These are phyloP conservation scores for Fusarium tjaetaba DNA, from an alignment of 2,329 filamentous ascomycete genomes.

Conservation along the genomic window DNA sequence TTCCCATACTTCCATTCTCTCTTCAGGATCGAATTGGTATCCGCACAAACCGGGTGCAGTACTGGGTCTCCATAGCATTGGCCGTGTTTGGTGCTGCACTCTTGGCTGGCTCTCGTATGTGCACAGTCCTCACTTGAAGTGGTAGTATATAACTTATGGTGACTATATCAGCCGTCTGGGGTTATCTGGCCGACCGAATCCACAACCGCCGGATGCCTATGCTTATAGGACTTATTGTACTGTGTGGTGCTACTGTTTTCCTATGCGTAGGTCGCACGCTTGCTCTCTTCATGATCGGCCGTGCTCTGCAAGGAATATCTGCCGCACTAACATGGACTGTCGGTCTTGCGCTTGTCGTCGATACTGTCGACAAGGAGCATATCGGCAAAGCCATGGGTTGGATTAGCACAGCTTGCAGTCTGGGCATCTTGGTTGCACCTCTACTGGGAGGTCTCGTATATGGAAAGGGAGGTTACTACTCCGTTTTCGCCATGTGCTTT, in stretches of 20 bases:
- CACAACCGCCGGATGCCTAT: slow-evolving; percentile 48
- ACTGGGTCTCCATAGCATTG: slow-evolving; percentile 51
- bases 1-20: slow-evolving; percentile 48
- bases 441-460: slow-evolving; percentile 50
- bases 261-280: slow-evolving; percentile 47
- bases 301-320: slow-evolving; percentile 48
- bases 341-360: slow-evolving; percentile 49
- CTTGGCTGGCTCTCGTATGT: slow-evolving; percentile 46
- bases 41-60: slow-evolving; percentile 43
- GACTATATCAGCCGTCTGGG: slow-evolving; percentile 46
- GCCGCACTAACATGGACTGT: slow-evolving; percentile 51
- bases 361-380: slow-evolving; percentile 46
- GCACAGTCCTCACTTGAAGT: neutral
- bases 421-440: slow-evolving; percentile 47
- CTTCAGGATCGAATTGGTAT: slow-evolving; percentile 44
- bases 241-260: slow-evolving; percentile 46
- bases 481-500: slow-evolving; percentile 51
- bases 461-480: slow-evolving; percentile 46
- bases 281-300: slow-evolving; percentile 47
- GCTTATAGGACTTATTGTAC: slow-evolving; percentile 46
- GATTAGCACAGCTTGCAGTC: slow-evolving; percentile 47
- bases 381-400: slow-evolving; percentile 49
- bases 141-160: neutral
- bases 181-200: slow-evolving; percentile 49
- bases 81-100: slow-evolving; percentile 48